Evolutionary conservation across 306 rosid species (phyloP).

Genomic region (Benincasa hispida): DNA sequence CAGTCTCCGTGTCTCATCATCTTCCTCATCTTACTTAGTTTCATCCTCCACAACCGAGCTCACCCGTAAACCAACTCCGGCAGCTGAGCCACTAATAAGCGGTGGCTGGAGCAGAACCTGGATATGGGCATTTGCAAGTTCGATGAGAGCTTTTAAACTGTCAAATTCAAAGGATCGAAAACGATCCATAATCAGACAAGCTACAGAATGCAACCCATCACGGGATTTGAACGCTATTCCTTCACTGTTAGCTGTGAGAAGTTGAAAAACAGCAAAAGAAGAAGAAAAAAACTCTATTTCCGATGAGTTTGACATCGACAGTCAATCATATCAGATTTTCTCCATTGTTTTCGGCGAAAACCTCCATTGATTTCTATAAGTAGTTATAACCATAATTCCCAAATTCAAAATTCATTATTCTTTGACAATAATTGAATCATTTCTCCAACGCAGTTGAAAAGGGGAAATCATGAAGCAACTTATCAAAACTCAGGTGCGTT

Average conservation of each 20-base stretch:
- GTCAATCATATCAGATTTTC: neutral
- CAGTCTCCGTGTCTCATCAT: too few relatives aligned
- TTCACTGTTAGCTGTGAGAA: conserved; percentile 5
- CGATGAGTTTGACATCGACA: neutral
- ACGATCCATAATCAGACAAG: conserved; percentile 19
- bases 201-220: neutral
- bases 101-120: conserved; percentile 22
- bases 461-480: neutral
- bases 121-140: conserved; percentile 94
- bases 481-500: neutral
- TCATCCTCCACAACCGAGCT: conserved; percentile 40
- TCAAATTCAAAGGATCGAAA: conserved; percentile 28
- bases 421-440: neutral
- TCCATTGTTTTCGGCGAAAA: neutral
- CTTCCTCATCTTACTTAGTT: conserved; percentile 59
- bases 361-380: neutral
- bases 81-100: neutral
- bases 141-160: conserved; percentile 74
- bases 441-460: neutral
- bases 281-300: neutral
- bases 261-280: neutral
- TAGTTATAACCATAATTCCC: neutral
- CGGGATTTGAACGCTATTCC: conserved; percentile 7
- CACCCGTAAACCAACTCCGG: conserved; percentile 24
- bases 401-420: too few relatives aligned